Evolutionary conservation across 2,329 filamentous ascomycete species (phyloP).

Genomic region (Ascochyta clinopodiicola): DNA sequence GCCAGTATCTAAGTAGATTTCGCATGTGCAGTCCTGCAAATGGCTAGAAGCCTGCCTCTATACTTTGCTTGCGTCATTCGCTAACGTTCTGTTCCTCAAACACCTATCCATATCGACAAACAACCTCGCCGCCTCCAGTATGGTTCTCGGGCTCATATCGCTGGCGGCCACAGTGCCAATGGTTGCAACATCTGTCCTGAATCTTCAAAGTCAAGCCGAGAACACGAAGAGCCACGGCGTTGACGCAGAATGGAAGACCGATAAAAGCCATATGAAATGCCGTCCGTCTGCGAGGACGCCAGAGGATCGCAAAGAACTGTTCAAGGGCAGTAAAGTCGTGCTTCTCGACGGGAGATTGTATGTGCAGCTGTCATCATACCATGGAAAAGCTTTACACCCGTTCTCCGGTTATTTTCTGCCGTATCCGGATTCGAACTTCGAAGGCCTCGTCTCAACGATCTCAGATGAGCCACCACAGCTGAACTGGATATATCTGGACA

Average conservation of each 20-base stretch:
- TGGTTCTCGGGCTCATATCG: constrained; percentile 17
- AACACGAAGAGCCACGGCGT: constrained; percentile 21
- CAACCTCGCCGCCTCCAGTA: neutral
- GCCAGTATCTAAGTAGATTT: neutral
- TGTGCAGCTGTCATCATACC: constrained; percentile 28
- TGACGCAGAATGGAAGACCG: constrained; percentile 28
- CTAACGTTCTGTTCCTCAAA: neutral
- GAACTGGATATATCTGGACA: constrained; percentile 72
- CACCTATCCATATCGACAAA: neutral
- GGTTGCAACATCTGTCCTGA: constrained; percentile 27
- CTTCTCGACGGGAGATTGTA: constrained; percentile 27
- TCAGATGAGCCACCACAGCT: constrained; percentile 64
- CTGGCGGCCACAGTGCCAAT: constrained; percentile 26
- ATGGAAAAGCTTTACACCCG: constrained; percentile 42
- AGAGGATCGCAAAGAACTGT: constrained; percentile 26
- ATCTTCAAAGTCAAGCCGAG: constrained; percentile 29
- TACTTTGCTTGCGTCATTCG: neutral
- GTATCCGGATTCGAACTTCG: constrained; percentile 54
- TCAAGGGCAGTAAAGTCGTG: constrained; percentile 22
- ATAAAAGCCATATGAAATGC: constrained; percentile 30
- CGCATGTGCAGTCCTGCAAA: neutral
- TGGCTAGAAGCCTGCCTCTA: neutral
- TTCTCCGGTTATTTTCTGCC: constrained; percentile 58
- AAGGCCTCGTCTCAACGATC: constrained; percentile 57
- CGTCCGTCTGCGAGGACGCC: constrained; percentile 24